phyloP scores from a whole-genome alignment of 495 filamentous ascomycete species.

The Bacidia gigantensis region DNA sequence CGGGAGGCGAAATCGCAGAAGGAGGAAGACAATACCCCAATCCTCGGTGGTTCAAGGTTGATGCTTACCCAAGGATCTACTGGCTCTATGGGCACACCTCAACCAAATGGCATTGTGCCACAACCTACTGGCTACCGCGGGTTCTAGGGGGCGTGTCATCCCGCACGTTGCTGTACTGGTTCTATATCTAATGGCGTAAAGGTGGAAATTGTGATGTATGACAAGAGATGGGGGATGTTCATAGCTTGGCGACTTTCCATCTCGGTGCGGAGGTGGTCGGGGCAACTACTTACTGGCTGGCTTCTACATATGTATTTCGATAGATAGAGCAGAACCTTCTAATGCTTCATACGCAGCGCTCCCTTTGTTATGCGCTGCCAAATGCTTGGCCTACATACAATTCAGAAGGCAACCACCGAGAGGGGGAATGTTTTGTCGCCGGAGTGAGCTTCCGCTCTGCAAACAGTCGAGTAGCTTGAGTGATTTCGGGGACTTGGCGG shows the following conservation, averaged over 20 bases:
- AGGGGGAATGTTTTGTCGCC: background rate
- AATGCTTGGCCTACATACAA: background rate
- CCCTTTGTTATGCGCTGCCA: background rate
- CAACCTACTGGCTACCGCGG: conserved; percentile 62
- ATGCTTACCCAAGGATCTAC: conserved; percentile 94
- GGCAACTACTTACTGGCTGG: background rate
- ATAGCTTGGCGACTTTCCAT: background rate
- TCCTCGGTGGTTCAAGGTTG: conserved; percentile 77
- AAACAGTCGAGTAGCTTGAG: too few species aligned
- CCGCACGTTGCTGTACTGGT: background rate
- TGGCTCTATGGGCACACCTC: conserved; percentile 42
- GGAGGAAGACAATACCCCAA: conserved; percentile 84
- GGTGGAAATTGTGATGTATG: background rate
- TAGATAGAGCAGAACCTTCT: background rate
- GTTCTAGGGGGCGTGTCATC: conserved; percentile 29
- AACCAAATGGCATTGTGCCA: conserved; percentile 68
- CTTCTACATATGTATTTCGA: conserved; percentile 1
- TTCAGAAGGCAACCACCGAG: background rate
- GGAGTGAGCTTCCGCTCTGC: background rate
- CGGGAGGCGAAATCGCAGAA: conserved; percentile 75
- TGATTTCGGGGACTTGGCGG: background rate
- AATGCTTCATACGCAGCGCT: background rate
- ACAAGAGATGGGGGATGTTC: background rate
- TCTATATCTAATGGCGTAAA: background rate
- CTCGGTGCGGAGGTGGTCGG: background rate